Evolutionary conservation across 1,284 basidiomycete species (phyloP), one percentile per base, ranked within the genome.

Genomic region (Apiotrichum domesticum): DNA sequence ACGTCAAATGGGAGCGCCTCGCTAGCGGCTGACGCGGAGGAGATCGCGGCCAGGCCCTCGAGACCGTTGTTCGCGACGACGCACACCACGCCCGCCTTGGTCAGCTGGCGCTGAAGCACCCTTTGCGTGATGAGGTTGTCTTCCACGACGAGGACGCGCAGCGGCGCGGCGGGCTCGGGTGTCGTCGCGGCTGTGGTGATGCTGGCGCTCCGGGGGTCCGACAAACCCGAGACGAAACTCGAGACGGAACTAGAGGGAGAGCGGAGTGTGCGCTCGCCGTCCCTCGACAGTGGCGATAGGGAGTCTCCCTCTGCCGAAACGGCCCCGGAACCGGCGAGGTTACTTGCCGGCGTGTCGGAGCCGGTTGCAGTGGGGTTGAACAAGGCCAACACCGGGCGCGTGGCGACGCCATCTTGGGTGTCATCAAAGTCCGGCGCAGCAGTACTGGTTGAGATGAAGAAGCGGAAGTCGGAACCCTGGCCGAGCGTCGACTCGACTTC

Each of bases 71-170:
- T 65, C 1, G 75, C 75, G 21, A 71, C 61, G 39, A 65, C 63
- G 29, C 66, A 68, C 11, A 55, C 61, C 35, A 69, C 59, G 2
- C 69, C 69, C 1, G 67, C 65, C 51, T 68, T 70, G 15, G 59
- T 57, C n/a, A 78, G 62, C 52, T 77, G 75, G 0, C 74, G 67
- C 46, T 63, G 61, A 4, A 78, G 62, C 6, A 78, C 68, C 13
- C 69, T 72, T 54, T 73, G 74, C 47, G 74, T 75, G 65, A 78
- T 75, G n/a, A 70, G 55, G 52, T 77, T 77, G 58, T 78, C 77
- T 51, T 65, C 66, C 29, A 67, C 63, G 9, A 66, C 57, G 11
- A 67, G 57, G 14, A 64, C 50, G 42, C 59, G 60, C 29, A 53
- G 47, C 29, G 46, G 32, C 34, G 42, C 35, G 35, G 8, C 10